A percentile compares a stretch with the other conserved stretches of the same genome.
phyloP scores from a whole-genome alignment of 2,329 filamentous ascomycete species.

The Alternaria burnsii region DNA sequence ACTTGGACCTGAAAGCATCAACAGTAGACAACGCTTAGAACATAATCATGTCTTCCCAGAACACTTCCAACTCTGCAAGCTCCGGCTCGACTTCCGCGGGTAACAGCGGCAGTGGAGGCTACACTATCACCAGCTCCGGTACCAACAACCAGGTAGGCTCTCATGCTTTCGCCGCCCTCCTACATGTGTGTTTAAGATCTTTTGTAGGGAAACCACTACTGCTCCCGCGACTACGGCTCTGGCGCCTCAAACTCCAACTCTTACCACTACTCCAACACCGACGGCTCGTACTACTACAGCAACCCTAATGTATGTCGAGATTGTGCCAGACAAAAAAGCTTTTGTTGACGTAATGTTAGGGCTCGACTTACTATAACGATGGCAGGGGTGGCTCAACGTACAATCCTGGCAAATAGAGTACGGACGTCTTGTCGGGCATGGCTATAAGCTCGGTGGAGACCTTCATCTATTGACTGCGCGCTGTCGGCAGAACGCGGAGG shows the following conservation, averaged over 20 bases:
- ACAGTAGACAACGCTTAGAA: neutral
- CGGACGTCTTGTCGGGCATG: neutral
- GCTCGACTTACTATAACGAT: slow-evolving; percentile 51
- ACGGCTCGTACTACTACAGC: slow-evolving; percentile 51
- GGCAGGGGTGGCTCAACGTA: slow-evolving; percentile 46
- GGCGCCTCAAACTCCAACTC: slow-evolving; percentile 47
- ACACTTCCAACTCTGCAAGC: slow-evolving; percentile 15
- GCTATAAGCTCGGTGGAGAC: neutral
- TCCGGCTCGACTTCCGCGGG: slow-evolving; percentile 18
- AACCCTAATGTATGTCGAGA: slow-evolving; percentile 31
- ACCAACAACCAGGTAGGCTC: slow-evolving; percentile 47
- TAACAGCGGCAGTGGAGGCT: slow-evolving; percentile 33
- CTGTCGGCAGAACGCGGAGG: neutral
- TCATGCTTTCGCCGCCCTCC: neutral
- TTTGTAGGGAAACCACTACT: slow-evolving; percentile 53
- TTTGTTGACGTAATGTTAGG: slow-evolving; percentile 10
- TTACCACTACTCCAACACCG: slow-evolving; percentile 53
- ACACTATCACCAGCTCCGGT: slow-evolving; percentile 52
- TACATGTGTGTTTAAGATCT: neutral
- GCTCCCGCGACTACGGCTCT: slow-evolving; percentile 50
- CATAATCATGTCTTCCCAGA: slow-evolving; percentile 5
- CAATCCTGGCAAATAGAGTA: slow-evolving; percentile 32
- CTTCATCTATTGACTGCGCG: neutral
- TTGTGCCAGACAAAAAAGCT: neutral
- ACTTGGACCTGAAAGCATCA: neutral